Conservation (phyloP, 805 yeast genomes). For the Candida nitratophila region DNA sequence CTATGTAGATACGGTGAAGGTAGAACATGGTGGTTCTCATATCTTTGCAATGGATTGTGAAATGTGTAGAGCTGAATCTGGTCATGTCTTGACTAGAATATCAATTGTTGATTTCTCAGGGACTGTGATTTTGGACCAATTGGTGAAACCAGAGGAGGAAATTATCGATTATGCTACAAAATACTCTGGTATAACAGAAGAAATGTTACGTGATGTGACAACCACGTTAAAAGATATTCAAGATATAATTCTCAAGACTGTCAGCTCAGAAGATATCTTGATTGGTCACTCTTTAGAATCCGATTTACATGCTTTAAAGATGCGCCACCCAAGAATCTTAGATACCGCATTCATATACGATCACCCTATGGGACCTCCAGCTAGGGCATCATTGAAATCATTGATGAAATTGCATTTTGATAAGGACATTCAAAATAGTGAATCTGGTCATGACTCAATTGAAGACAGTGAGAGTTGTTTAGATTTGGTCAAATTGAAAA, state of each 20-base stretch:
- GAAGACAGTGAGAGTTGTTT: conserved; percentile 82
- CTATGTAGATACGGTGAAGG: conserved; percentile 49
- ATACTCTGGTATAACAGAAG: conserved; percentile 84
- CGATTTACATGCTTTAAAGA: conserved; percentile 63
- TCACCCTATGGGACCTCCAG: conserved; percentile 79
- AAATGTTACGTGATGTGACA: conserved; percentile 51
- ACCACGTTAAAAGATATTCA: conserved; percentile 68
- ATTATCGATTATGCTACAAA: conserved; percentile 77
- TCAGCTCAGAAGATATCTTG: conserved; percentile 56
- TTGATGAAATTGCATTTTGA: conserved; percentile 52
- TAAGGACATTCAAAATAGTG: conserved; percentile 59
- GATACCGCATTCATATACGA: conserved; percentile 78
- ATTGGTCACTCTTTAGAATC: conserved; percentile 89
- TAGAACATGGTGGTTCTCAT: conserved; percentile 52
- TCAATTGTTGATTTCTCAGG: conserved; percentile 63
- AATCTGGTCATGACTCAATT: conserved; percentile 71
- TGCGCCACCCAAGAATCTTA: conserved; percentile 67
- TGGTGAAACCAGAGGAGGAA: conserved; percentile 69
- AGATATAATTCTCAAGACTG: conserved; percentile 35
- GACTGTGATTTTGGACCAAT: conserved; percentile 57
- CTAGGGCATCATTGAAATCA: conserved; percentile 69
- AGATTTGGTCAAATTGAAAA: conserved; percentile 64
- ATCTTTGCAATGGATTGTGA: conserved; percentile 90
- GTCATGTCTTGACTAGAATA: conserved; percentile 68
- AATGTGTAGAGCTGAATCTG: conserved; percentile 65